These are phyloP conservation scores for Penicillium verhagenii DNA, from an alignment of 495 filamentous ascomycete species.

Conservation along the genomic window DNA sequence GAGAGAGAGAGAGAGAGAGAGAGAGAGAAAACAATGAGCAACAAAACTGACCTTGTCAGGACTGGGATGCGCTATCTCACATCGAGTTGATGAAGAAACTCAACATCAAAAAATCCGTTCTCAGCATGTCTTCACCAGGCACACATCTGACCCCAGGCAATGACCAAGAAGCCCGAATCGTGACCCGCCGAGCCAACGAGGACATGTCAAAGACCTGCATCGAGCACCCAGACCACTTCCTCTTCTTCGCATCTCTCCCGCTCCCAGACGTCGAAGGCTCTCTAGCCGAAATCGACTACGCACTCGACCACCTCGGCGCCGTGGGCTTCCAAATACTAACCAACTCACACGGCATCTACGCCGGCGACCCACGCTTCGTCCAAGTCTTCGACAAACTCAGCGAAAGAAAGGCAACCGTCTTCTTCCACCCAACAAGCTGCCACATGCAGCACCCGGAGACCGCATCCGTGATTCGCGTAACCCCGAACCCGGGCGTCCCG, in stretches of 20 bases:
- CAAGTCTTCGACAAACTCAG: constrained; percentile 41
- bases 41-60: constrained; percentile 12
- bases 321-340: constrained; percentile 51
- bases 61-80: constrained; percentile 44
- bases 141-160: constrained; percentile 41
- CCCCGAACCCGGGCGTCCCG: constrained; percentile 35
- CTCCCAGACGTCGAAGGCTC: constrained; percentile 43
- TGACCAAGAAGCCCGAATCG: constrained; percentile 19
- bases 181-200: constrained; percentile 39
- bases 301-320: constrained; percentile 36
- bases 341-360: constrained; percentile 50
- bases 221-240: constrained; percentile 37
- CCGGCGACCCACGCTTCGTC: constrained; percentile 44
- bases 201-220: constrained; percentile 39
- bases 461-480: constrained; percentile 6
- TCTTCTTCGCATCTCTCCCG: constrained; percentile 52
- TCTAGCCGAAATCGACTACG: constrained; percentile 44
- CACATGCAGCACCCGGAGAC: constrained; percentile 10
- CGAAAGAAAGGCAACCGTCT: constrained; percentile 35
- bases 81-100: constrained; percentile 45
- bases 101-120: constrained; percentile 49
- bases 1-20: no score
- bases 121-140: constrained; percentile 52
- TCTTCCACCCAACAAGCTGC: constrained; percentile 54
- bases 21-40: no score